Conservation (phyloP, 331 rosid species). For the Erythrophleum ivorense region DNA sequence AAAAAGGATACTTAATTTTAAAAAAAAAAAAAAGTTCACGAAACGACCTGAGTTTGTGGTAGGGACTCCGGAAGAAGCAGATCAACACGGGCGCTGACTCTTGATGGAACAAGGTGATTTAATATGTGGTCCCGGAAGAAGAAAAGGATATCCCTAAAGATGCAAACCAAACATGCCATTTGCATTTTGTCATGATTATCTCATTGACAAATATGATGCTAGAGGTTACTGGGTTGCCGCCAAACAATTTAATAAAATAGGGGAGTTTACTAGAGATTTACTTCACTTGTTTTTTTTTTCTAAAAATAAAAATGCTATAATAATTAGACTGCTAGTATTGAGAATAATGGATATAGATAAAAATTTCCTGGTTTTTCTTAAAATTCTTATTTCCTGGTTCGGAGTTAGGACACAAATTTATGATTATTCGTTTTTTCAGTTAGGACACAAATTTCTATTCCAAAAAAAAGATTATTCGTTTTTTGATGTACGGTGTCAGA, state of each 20-base stretch:
- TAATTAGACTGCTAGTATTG: too few species aligned
- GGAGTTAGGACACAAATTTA: not conserved
- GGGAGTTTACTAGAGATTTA: not conserved
- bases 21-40: not conserved
- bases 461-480: not conserved
- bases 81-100: not conserved
- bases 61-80: not conserved
- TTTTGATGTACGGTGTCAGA: not conserved
- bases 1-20: too few species aligned
- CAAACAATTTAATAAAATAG: not conserved
- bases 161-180: conserved; percentile 22
- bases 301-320: too few species aligned
- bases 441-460: too few species aligned
- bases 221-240: not conserved
- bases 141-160: conserved; percentile 31
- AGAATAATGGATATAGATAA: not conserved
- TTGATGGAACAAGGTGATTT: not conserved
- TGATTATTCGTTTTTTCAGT: not conserved
- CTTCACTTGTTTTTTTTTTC: not conserved
- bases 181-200: not conserved
- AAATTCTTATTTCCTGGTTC: not conserved
- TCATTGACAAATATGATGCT: not conserved
- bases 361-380: not conserved
- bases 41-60: not conserved
- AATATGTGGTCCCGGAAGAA: not conserved